phyloP scores from a whole-genome alignment of 2,329 filamentous ascomycete species.

The Akanthomyces lecanii region DNA sequence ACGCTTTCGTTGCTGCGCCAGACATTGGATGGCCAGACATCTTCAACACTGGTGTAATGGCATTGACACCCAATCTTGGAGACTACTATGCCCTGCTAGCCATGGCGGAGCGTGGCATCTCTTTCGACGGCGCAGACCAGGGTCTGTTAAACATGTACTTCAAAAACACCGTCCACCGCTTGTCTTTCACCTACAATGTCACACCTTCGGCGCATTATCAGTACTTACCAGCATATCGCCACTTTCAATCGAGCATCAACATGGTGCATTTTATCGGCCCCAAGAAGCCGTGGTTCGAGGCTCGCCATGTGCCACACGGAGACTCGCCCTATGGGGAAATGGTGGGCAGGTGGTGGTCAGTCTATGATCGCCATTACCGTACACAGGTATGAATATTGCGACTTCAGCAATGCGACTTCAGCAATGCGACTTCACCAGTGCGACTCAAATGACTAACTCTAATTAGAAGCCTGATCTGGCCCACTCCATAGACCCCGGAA shows the following conservation, averaged over 20 bases:
- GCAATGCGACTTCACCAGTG: background rate
- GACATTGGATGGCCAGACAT: conserved; percentile 98
- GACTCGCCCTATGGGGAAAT: conserved; percentile 74
- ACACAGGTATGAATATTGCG: conserved; percentile 36
- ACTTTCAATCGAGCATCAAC: conserved; percentile 86
- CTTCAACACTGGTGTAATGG: conserved; percentile 98
- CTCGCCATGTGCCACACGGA: conserved; percentile 51
- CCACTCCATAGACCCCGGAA: background rate
- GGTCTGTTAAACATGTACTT: conserved; percentile 95
- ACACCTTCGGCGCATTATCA: conserved; percentile 96
- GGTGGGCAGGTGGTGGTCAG: conserved; percentile 85
- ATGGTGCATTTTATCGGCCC: conserved; percentile 92
- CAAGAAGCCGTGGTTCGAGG: conserved; percentile 81
- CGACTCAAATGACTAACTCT: background rate
- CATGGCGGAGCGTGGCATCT: conserved; percentile 80
- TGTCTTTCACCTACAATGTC: conserved; percentile 96
- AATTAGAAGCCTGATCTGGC: background rate
- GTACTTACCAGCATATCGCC: conserved; percentile 89
- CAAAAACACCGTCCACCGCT: conserved; percentile 72
- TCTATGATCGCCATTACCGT: conserved; percentile 83
- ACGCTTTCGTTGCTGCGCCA: conserved; percentile 68
- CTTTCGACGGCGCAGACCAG: conserved; percentile 96
- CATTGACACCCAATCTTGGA: conserved; percentile 76
- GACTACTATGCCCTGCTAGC: conserved; percentile 83
- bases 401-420: background rate